Conservation (phyloP, 495 filamentous ascomycete genomes). For the Letharia lupina region DNA sequence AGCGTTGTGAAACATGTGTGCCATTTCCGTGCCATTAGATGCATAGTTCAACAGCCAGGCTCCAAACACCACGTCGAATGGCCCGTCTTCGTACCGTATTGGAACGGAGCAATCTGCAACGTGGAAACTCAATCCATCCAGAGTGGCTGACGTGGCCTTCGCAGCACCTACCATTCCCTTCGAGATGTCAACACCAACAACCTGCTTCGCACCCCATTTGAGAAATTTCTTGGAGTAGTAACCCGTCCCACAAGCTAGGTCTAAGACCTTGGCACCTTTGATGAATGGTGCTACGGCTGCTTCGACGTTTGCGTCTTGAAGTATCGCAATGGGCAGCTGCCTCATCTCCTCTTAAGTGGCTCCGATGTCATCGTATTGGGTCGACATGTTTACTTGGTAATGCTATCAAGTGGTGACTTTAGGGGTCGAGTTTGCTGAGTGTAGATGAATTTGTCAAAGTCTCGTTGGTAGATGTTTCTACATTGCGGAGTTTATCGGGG, state of each 20-base stretch:
- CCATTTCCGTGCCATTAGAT: conserved; percentile 23
- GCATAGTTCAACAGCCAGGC: conserved; percentile 37
- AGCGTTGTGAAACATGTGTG: conserved; percentile 29
- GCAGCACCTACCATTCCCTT: conserved; percentile 24
- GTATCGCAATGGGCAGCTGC: conserved; percentile 4
- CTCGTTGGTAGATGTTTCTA: not conserved
- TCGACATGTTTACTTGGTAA: not conserved
- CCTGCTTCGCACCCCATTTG: conserved; percentile 24
- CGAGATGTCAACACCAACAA: conserved; percentile 30
- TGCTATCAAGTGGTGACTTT: not conserved
- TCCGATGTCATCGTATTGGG: not conserved
- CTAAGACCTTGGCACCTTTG: conserved; percentile 21
- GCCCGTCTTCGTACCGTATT: conserved; percentile 16
- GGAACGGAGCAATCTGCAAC: conserved; percentile 23
- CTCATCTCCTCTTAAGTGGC: conserved; percentile 14
- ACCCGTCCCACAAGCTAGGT: conserved; percentile 27
- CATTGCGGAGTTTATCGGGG: not conserved
- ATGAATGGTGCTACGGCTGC: conserved; percentile 13
- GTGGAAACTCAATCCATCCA: conserved; percentile 13
- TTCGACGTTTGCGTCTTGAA: conserved; percentile 19
- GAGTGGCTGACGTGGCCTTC: not conserved
- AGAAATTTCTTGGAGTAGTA: conserved; percentile 20
- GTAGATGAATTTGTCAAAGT: not conserved
- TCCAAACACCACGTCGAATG: conserved; percentile 32
- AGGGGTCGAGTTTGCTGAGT: not conserved